Evolutionary conservation across 352 stramenopile species (phyloP), one percentile per base, ranked within the genome.

Genomic region (Globisporangium polare): DNA sequence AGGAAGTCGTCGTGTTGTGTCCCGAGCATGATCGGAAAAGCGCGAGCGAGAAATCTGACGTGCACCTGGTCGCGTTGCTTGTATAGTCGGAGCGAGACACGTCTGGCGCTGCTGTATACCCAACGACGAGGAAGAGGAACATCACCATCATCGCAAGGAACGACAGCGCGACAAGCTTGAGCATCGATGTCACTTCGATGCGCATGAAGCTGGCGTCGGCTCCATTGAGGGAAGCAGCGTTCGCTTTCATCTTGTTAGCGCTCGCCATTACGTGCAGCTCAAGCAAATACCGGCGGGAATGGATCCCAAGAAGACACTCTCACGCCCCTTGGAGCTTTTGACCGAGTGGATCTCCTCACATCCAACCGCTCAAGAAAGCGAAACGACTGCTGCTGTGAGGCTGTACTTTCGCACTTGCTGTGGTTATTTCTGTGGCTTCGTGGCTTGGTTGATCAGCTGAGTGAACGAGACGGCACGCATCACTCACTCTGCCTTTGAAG

Each of bases 151-250:
- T 31, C 0, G 72, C 60, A 26, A 41, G 46, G 8, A 64, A 52
- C 7, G 67, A 72, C 22, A 84, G 27, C 2, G 68, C 45, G 6
- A 72, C 37, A 17, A 88, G 57, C 62, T 88, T 88, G 58, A 86
- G 61, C 67, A 84, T 75, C 17, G 78, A 84, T 13, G 83, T 71
- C 33, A 86, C 76, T 47, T 88, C 78, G 42, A 88, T 80, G 31
- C 74, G 68, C 76, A 84, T 88, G 51, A 88, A 88, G 53, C 74
- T 82, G 39, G 75, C 74, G 55, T 82, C 77, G 5, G 69, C 53
- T 0, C 57, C 58, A 20, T 58, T 20, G 29, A 67, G 31, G 5
- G 47, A 31, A 20, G 26, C 49, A 29, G 49, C 39, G 9, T 59
- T 63, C 1, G 57, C 3, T 62, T 77, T 80, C 67, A 76, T 75